phyloP scores from a whole-genome alignment of 2,329 filamentous ascomycete species.

The Samsoniella hepiali region DNA sequence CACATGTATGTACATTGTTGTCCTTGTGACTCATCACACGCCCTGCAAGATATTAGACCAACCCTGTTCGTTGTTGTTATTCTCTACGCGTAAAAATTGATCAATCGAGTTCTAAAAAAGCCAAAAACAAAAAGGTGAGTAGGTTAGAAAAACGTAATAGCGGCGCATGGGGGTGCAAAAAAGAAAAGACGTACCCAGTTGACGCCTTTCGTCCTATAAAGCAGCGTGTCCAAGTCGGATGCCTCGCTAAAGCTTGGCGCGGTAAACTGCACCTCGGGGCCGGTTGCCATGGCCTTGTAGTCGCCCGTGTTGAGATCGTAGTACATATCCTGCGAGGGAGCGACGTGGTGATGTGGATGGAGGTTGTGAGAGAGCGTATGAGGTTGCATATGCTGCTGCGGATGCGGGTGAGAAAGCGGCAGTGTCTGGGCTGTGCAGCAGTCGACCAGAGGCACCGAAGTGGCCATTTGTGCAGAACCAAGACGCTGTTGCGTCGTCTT shows the following conservation, averaged over 20 bases:
- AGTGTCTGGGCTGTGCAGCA: background rate
- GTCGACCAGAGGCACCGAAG: background rate
- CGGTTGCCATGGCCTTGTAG: conserved; percentile 23
- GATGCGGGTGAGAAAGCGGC: background rate
- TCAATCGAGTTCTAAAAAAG: conserved; percentile 28
- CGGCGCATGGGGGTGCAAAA: no score
- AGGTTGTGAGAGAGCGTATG: background rate
- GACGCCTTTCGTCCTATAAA: conserved; percentile 32
- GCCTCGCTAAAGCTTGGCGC: conserved; percentile 32
- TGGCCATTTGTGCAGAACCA: background rate
- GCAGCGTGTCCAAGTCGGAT: conserved; percentile 36
- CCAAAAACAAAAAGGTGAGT: background rate
- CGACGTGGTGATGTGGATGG: background rate
- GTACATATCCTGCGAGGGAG: conserved; percentile 21
- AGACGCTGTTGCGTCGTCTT: background rate
- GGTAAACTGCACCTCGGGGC: conserved; percentile 17
- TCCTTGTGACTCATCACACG: no score
- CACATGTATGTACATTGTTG: background rate
- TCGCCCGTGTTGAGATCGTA: background rate
- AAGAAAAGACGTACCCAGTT: conserved; percentile 38
- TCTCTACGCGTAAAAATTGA: conserved; percentile 25
- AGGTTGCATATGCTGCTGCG: background rate
- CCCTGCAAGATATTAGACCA: conserved; percentile 5
- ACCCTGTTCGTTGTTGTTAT: background rate
- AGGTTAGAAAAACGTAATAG: no score